Percentiles rank a stretch among this genome's conserved stretches.
These are phyloP conservation scores for Fusarium equiseti DNA, from an alignment of 2,329 filamentous ascomycete species.

Conservation along the genomic window DNA sequence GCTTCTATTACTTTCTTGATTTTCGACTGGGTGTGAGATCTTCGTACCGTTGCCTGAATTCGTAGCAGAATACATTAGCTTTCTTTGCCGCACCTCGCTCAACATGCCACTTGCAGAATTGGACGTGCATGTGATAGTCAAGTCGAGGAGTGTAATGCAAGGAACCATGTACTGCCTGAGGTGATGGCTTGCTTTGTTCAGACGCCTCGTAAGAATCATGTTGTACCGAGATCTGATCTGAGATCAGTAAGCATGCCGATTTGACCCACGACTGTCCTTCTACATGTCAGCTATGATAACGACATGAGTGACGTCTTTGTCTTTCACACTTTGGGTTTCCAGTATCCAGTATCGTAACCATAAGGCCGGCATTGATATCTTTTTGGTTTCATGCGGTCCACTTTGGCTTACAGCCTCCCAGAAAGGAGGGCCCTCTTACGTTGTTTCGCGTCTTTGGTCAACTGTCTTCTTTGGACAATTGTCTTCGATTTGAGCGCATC, in stretches of 20 bases:
- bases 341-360: background rate
- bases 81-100: background rate
- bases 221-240: constrained; percentile 2
- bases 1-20: constrained; percentile 6
- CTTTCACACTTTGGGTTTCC: background rate
- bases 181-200: background rate
- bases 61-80: constrained; percentile 1
- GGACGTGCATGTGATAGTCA: constrained; percentile 29
- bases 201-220: background rate
- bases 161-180: background rate
- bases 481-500: background rate
- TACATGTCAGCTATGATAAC: background rate
- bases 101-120: constrained; percentile 3
- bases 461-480: background rate
- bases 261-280: background rate
- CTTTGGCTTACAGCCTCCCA: background rate
- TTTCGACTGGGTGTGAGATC: constrained; percentile 18
- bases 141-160: constrained; percentile 7
- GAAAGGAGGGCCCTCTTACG: background rate
- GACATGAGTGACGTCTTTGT: background rate
- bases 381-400: background rate
- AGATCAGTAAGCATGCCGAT: background rate
- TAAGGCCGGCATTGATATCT: background rate
- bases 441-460: background rate
- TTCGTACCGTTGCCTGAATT: constrained; percentile 4